phyloP scores from a whole-genome alignment of 208 protist genomes.

The Leishmania mexicana region DNA sequence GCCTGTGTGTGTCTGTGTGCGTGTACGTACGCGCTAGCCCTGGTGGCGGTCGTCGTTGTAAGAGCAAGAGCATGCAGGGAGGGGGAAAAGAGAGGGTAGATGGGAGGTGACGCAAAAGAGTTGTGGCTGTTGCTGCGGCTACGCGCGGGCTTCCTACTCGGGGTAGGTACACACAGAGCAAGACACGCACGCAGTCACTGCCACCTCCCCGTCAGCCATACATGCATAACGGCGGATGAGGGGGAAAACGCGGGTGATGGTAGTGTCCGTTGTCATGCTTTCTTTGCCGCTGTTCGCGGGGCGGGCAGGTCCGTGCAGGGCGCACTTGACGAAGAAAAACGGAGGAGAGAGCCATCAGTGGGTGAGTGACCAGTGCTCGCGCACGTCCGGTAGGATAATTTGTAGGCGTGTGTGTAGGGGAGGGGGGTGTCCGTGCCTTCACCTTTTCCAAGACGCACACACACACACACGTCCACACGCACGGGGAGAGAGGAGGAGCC shows the following conservation, averaged over 20 bases:
- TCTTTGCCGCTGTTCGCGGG: neutral
- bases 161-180: neutral
- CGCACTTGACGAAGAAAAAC: neutral
- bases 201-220: neutral
- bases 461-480: neutral
- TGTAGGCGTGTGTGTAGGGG: neutral
- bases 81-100: neutral
- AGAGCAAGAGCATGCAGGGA: neutral
- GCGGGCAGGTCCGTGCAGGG: neutral
- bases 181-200: neutral
- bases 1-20: neutral
- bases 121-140: neutral
- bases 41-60: neutral
- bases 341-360: neutral
- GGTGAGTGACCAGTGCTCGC: neutral
- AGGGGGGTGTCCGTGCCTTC: neutral
- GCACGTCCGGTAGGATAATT: neutral
- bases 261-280: neutral
- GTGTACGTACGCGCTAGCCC: neutral
- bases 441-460: neutral
- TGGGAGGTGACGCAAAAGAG: neutral
- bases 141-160: neutral
- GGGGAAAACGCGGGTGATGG: neutral
- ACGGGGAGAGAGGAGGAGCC: neutral
- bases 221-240: neutral